phyloP scores from a whole-genome alignment of 768 basidiomycete genomes.

The Xanthoconium stramineum region DNA sequence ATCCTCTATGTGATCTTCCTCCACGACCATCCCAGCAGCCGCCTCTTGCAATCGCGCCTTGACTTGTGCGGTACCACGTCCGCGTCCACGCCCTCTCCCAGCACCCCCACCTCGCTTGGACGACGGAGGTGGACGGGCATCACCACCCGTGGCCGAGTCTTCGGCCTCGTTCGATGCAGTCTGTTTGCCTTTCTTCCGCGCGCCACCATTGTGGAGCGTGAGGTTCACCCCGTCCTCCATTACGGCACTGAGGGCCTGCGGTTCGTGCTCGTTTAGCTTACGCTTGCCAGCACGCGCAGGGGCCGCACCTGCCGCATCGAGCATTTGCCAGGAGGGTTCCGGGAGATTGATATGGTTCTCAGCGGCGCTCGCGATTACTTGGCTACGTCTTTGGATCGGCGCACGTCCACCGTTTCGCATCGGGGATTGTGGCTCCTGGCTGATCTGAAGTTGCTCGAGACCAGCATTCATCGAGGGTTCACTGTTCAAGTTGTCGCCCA shows the following conservation, averaged over 20 bases:
- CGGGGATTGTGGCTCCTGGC: conserved; percentile 13
- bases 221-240: conserved; percentile 17
- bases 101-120: conserved; percentile 17
- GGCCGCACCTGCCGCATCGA: conserved; percentile 28
- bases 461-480: conserved; percentile 31
- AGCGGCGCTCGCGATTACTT: conserved; percentile 45
- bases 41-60: conserved; percentile 25
- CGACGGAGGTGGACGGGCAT: neutral
- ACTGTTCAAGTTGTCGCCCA: conserved; percentile 10
- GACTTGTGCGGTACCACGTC: conserved; percentile 13
- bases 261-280: conserved; percentile 31
- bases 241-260: conserved; percentile 27
- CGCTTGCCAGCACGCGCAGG: conserved; percentile 35
- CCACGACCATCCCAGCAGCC: conserved; percentile 26
- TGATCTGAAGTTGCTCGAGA: conserved; percentile 34
- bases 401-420: conserved; percentile 14
- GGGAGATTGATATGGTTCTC: conserved; percentile 39
- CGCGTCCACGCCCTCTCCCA: conserved; percentile 24
- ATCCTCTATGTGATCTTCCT: conserved; percentile 28
- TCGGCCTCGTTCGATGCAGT: conserved; percentile 13
- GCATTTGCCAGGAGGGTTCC: conserved; percentile 59
- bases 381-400: conserved; percentile 45
- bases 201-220: conserved; percentile 4
- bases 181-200: conserved; percentile 27
- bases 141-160: conserved; percentile 13